Conservation (phyloP, 805 yeast species). For the Candida anglica region DNA sequence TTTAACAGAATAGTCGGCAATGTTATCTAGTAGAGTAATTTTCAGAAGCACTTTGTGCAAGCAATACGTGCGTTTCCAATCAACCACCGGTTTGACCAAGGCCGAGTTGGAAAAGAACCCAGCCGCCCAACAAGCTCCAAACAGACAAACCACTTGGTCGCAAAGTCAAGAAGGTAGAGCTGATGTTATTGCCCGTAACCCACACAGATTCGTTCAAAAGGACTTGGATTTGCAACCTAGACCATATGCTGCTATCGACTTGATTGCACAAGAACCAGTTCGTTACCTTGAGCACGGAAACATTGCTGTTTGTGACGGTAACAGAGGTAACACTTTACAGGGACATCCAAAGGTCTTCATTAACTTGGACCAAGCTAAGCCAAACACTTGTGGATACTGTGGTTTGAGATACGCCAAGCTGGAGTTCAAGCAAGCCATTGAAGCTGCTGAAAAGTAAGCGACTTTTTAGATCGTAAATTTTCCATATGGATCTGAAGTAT, state of each 20-base stretch:
- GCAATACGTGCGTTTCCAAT: too few relatives aligned
- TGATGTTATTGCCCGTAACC: slow-evolving; percentile 49
- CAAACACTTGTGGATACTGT: slow-evolving; percentile 78
- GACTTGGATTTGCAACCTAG: slow-evolving; percentile 69
- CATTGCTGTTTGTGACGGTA: slow-evolving; percentile 82
- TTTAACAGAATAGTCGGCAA: too few relatives aligned
- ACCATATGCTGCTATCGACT: slow-evolving; percentile 81
- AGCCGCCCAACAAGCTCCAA: slow-evolving; percentile 66
- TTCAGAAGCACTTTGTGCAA: too few relatives aligned
- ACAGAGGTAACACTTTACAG: slow-evolving; percentile 58
- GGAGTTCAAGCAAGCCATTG: slow-evolving; percentile 41
- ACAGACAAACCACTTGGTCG: slow-evolving; percentile 69
- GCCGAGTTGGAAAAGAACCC: slow-evolving; percentile 17
- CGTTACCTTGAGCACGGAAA: slow-evolving; percentile 51
- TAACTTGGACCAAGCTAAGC: slow-evolving; percentile 72
- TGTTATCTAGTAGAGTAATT: too few relatives aligned
- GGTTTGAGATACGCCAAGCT: slow-evolving; percentile 63
- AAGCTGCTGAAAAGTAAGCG: slow-evolving; percentile 14
- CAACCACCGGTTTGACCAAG: slow-evolving; percentile 20
- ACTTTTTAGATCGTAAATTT: not conserved
- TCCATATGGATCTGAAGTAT: too few relatives aligned
- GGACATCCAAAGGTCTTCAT: slow-evolving; percentile 85
- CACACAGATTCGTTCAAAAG: slow-evolving; percentile 63
- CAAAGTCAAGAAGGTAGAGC: slow-evolving; percentile 58
- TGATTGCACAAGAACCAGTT: slow-evolving; percentile 72